Evolutionary conservation across 192 early-diverging fungal species (phyloP), one percentile per base, ranked within the genome.

Genomic region (Lobulomyces angularis): DNA sequence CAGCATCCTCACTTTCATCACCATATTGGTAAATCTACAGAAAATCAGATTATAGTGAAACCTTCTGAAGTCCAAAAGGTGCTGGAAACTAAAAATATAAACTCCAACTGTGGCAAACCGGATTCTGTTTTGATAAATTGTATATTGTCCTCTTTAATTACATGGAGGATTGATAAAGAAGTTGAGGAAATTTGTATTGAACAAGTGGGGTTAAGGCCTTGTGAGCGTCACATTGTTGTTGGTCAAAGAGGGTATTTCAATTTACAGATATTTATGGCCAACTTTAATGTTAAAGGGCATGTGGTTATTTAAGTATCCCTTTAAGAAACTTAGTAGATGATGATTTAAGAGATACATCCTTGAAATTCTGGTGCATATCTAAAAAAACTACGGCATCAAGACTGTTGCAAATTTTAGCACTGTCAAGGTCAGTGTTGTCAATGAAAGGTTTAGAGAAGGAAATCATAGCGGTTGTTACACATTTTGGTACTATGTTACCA

Each of bases 311-410:
- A n/a, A n/a, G n/a, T n/a, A n/a, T n/a, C n/a, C n/a, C n/a, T n/a
- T n/a, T n/a, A 43, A 28, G 17, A 9, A 5, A n/a, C 3, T 27
- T 17, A 1, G 5, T 40, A 12, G 51, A 49, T 19, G n/a, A 24
- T 23, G 11, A 12, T 12, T 12, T 16, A 32, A 12, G 12, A 32
- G 16, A 32, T 12, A 16, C 31, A 32, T 12, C 38, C 32, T 16
- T 11, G n/a, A 39, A 41, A 8, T 40, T 51, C 2, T 86, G 83
- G 83, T 65, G 35, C 2, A 42, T 82, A 7, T 85, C 83, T 1
- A 48, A 69, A 5, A 70, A 70, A 6, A 52, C 77, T 42, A 79
- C 80, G 2, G 84, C 81, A 0, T 64, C 66, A 14, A 62, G 74
- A 16, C 44, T 88, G 23, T 59, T 87, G n/a, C 64, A 67, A 5